Base-by-base conservation (phyloP, 805 yeast species). In the Metschnikowia lachancei region DNA sequence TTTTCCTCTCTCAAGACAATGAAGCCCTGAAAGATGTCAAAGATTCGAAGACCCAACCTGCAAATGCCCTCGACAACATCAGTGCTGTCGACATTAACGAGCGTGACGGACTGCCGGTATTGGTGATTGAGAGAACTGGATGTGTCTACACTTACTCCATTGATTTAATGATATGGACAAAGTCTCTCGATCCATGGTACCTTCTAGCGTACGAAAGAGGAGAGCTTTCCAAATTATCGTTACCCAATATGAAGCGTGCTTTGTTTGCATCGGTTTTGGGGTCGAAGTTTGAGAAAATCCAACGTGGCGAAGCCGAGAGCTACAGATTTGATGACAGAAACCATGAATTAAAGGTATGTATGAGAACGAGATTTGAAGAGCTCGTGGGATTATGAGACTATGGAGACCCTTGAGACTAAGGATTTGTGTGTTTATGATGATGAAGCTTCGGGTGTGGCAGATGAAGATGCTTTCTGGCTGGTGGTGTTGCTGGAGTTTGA, bases 91-190 rank as follows among this genome's bases (percentile, higher is more conserved):
- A 74, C 13, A 39, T 78, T 1, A 61, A 64, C 26, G 53, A 55
- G 2, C 48, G 50, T 4, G 59, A 62, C 19, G 83, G 82, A 0
- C 42, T 67, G 9, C 77, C 82, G 3, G 54, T 71, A 11, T 68
- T 79, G 1, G 58, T 68, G 22, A 47, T 79, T 32, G 69, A 65
- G 5, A 54, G 51, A 24, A 46, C 57, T 3, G 54, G 58, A 31
- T 72, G 71, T 32, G 70, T 75, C 0, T 81, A 63, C 56, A 54
- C 60, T 11, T 82, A 67, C 54, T 72, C 76, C 7, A n/a, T 47
- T 1, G 67, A 62, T 5, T 52, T 82, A 46, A 63, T 59, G 45
- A 58, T 63, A 10, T 82, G 87, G 87, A 59, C 66, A 1, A 72
- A 64, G 46, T 56, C 72, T 0, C 47, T 79, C 17, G 85, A 82